A percentile compares a stretch with the other conserved stretches of the same genome.
Conservation (phyloP, 768 basidiomycete species). For the Lentinula aciculospora region DNA sequence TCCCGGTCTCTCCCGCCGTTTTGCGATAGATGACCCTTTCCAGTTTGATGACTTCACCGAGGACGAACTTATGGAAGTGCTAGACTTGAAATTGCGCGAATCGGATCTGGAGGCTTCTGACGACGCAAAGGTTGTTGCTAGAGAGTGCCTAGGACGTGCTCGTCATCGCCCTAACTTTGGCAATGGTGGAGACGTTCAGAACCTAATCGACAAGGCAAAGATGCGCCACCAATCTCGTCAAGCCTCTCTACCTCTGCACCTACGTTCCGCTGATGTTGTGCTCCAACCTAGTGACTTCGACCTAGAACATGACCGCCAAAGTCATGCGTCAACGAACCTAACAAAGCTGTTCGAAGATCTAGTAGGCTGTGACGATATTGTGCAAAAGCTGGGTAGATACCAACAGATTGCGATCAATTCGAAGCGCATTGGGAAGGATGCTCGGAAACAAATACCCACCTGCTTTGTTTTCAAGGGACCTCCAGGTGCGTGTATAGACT, state of each 20-base stretch:
- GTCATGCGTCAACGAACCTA: slow-evolving; percentile 45
- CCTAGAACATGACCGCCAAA: slow-evolving; percentile 46
- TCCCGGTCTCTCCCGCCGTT: slow-evolving; percentile 59
- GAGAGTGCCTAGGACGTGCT: slow-evolving; percentile 36
- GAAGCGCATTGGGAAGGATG: slow-evolving; percentile 35
- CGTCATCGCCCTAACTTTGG: slow-evolving; percentile 57
- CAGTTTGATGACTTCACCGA: slow-evolving; percentile 62
- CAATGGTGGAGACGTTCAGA: slow-evolving; percentile 62
- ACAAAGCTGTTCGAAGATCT: slow-evolving; percentile 55
- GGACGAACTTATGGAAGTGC: slow-evolving; percentile 42
- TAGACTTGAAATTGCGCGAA: slow-evolving; percentile 51
- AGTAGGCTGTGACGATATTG: slow-evolving; percentile 52
- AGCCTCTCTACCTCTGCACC: slow-evolving; percentile 13
- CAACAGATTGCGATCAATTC: slow-evolving; percentile 42
- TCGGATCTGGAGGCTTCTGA: slow-evolving; percentile 55
- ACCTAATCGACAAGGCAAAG: slow-evolving; percentile 50
- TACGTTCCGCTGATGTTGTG: slow-evolving; percentile 30
- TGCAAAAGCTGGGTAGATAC: slow-evolving; percentile 41
- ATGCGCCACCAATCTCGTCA: slow-evolving; percentile 36
- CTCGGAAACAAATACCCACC: slow-evolving; percentile 49
- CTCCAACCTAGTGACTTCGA: slow-evolving; percentile 63
- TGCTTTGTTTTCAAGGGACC: slow-evolving; percentile 74
- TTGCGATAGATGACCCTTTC: slow-evolving; percentile 65
- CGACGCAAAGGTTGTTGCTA: slow-evolving; percentile 52
- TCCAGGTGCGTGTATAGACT: slow-evolving; percentile 41